A percentile compares a stretch with the other conserved stretches of the same genome.
Conservation (phyloP, 371 early-diverging fungal species). For the Syncephalastrum sp. region DNA sequence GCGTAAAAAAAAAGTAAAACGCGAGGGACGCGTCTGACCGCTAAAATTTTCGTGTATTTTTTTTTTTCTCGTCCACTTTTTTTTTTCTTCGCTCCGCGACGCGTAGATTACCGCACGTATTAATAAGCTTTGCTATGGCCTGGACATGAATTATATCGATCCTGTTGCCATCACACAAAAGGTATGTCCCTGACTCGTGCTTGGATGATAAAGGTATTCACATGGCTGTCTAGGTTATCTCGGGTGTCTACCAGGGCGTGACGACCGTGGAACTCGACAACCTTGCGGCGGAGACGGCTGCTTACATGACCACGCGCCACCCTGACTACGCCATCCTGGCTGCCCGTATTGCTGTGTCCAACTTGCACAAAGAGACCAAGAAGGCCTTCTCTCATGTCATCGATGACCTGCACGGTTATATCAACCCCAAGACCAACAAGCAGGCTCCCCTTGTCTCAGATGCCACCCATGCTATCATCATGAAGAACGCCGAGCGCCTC, state of each 20-base stretch:
- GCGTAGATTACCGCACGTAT: slow-evolving; percentile 85
- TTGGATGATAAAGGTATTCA: not conserved
- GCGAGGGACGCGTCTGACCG: slow-evolving; percentile 3
- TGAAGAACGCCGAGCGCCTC: slow-evolving; percentile 78
- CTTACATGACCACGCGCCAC: slow-evolving; percentile 96
- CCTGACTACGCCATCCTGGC: slow-evolving; percentile 98
- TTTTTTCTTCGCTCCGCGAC: not conserved
- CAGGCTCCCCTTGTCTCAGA: slow-evolving; percentile 88
- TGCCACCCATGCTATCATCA: slow-evolving; percentile 69
- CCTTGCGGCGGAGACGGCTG: slow-evolving; percentile 96
- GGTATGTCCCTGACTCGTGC: slow-evolving; percentile 32
- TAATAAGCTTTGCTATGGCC: slow-evolving; percentile 83
- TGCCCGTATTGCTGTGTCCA: slow-evolving; percentile 96
- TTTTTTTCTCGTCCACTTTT: not conserved
- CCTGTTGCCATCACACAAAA: slow-evolving; percentile 85
- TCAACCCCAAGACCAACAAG: slow-evolving; percentile 88
- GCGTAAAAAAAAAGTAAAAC: slow-evolving; percentile 10
- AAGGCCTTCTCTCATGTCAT: slow-evolving; percentile 90
- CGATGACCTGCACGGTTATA: slow-evolving; percentile 81
- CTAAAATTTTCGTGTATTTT: slow-evolving; percentile 3
- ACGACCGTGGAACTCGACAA: slow-evolving; percentile 96
- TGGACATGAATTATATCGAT: slow-evolving; percentile 84
- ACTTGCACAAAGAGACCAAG: slow-evolving; percentile 97
- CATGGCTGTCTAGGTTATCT: slow-evolving; percentile 66
- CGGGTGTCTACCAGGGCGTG: slow-evolving; percentile 96